Percentiles rank a stretch among this genome's conserved stretches.
Evolutionary conservation across 139 green algal genomes (phyloP).

Genomic region (Chlorella sp.): DNA sequence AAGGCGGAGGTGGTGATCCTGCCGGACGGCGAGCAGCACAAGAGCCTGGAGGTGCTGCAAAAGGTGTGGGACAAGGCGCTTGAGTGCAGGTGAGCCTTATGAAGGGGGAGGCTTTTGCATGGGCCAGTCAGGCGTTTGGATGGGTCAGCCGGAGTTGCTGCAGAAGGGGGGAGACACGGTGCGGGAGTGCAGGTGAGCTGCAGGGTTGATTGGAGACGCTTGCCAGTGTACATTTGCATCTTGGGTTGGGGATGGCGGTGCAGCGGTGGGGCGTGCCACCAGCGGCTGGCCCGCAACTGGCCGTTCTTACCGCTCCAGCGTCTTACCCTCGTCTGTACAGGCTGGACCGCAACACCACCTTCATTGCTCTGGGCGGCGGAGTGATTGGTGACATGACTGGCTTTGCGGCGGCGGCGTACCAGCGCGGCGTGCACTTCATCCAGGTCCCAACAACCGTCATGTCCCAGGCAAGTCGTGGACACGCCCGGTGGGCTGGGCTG

Average conservation of each 20-base stretch:
- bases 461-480: conserved; percentile 79
- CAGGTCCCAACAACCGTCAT: conserved; percentile 98
- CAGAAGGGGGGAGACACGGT: not conserved
- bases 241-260: not conserved
- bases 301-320: no score
- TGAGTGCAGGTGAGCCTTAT: conserved; percentile 1
- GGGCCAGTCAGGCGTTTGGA: not conserved
- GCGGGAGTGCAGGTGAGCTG: not conserved
- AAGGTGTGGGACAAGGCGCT: conserved; percentile 57
- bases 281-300: no score
- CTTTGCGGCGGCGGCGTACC: conserved; percentile 96
- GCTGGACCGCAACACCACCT: conserved; percentile 91
- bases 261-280: no score
- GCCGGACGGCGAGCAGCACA: conserved; percentile 96
- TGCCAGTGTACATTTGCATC: no score
- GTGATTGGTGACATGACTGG: conserved; percentile 99
- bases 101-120: no score
- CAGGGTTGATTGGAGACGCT: not conserved
- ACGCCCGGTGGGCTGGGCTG: not conserved
- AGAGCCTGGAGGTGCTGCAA: conserved; percentile 85
- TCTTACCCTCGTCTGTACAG: conserved; percentile 7
- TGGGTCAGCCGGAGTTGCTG: not conserved
- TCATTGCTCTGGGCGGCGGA: conserved; percentile 96
- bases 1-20: conserved; percentile 78
- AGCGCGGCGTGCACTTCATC: conserved; percentile 97